Conservation (phyloP, 305 asterid genomes). For the Fraxinus paxiana region DNA sequence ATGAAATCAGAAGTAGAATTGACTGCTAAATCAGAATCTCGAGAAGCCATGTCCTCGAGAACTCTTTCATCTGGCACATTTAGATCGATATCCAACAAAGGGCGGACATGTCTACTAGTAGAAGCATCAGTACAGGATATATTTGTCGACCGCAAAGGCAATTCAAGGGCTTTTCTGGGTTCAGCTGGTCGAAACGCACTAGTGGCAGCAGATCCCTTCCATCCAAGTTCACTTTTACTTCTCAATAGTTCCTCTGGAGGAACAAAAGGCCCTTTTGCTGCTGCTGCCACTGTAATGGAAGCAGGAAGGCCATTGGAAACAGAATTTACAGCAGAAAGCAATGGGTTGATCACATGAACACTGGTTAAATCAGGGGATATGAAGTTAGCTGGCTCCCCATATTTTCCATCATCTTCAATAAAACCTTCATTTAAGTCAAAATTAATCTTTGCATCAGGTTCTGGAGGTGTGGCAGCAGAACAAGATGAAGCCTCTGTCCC, state of each 20-base stretch:
- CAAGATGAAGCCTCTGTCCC: conserved; percentile 29
- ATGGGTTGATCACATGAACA: conserved; percentile 30
- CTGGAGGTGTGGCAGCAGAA: conserved; percentile 27
- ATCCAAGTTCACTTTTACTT: conserved; percentile 58
- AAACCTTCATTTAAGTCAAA: conserved; percentile 57
- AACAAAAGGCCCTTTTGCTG: conserved; percentile 61
- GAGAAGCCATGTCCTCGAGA: conserved; percentile 52
- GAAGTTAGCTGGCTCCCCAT: conserved; percentile 29
- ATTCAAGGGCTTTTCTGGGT: conserved; percentile 49
- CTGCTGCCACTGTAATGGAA: conserved; percentile 58
- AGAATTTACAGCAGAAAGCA: conserved; percentile 30
- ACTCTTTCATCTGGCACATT: conserved; percentile 70
- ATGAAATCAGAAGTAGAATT: conserved; percentile 24
- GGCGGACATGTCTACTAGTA: conserved; percentile 39
- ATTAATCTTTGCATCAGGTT: conserved; percentile 32
- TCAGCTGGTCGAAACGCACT: conserved; percentile 79
- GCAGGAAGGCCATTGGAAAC: conserved; percentile 33
- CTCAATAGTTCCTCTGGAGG: conserved; percentile 61
- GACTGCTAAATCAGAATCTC: conserved; percentile 34
- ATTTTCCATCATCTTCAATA: conserved; percentile 40
- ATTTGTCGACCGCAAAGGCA: conserved; percentile 23
- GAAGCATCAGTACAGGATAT: conserved; percentile 33
- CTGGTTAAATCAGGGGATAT: conserved; percentile 24
- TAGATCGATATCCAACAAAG: conserved; percentile 55
- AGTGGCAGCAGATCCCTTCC: conserved; percentile 81